Evolutionary conservation across 108 stramenopile species (phyloP), one percentile per base, ranked within the genome.

Genomic region (Chaetoceros tenuissimus): DNA sequence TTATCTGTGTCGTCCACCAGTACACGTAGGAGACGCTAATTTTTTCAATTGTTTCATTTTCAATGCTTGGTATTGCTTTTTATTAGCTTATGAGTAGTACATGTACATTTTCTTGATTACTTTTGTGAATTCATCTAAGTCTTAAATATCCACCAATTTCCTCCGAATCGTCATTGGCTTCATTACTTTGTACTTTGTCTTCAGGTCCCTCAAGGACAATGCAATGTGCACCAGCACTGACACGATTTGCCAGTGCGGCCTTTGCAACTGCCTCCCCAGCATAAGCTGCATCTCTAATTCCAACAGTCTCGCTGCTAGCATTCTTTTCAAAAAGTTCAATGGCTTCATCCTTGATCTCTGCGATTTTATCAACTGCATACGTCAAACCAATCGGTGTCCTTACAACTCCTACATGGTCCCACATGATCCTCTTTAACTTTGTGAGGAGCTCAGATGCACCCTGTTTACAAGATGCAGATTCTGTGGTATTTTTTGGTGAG

Each of bases 381-480:
- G 68, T 53, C 18, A 93, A 69, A 10, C 89, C 86, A n/a, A 67
- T 59, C 1, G 75, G 70, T 16, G 72, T 86, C 5, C 95, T 87
- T 22, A 93, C 89, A 16, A 94, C 84, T 30, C 95, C 95, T 2
- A 96, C 95, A 21, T 93, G 65, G 44, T 96, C 87, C 95, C 95
- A 96, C 89, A 96, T 91, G 53, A 82, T 68, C 10, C 69, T 63
- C 22, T 82, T 75, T 26, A 95, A 60, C 34, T 72, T 55, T 17
- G 55, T 57, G 48, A 90, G 51, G 44, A 89, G 59, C 7, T 73
- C 67, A 16, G 57, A 48, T 17, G 88, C 84, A 24, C 77, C 67
- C 16, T 60, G 57, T 8, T 68, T 64, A 22, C 47, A 10, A 29
- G 19, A 18, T 25, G 24, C 31, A 23, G 19, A 55, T 10, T 22